phyloP scores from a whole-genome alignment of 345 rosid species.

The Lepidium didymum region DNA sequence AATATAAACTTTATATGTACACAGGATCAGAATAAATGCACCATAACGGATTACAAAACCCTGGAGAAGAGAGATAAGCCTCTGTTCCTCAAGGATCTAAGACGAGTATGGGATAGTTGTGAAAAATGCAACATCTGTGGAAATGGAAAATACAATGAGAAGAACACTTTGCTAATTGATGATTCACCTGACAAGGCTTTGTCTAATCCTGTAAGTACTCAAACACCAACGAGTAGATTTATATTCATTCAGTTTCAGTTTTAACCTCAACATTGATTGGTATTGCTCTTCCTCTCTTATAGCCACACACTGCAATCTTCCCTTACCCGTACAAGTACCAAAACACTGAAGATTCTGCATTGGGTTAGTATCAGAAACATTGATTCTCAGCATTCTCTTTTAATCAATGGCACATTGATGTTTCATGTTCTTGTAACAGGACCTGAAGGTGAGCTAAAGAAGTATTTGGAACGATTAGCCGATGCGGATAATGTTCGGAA shows the following conservation, averaged over 20 bases:
- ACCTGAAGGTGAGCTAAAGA: conserved; percentile 65
- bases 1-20: not conserved
- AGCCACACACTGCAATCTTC: conserved; percentile 75
- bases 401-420: not conserved
- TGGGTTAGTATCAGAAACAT: conserved; percentile 51
- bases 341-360: conserved; percentile 41
- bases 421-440: conserved; percentile 36
- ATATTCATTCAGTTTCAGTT: not conserved
- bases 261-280: not conserved
- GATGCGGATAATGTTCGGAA: conserved; percentile 49
- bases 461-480: conserved; percentile 59
- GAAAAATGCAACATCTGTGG: conserved; percentile 47
- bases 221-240: not conserved
- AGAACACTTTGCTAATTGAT: conserved; percentile 73
- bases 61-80: conserved; percentile 52
- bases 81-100: conserved; percentile 70
- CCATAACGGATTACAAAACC: conserved; percentile 41
- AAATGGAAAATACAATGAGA: conserved; percentile 51
- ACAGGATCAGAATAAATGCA: conserved; percentile 61
- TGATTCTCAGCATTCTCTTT: not conserved
- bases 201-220: conserved; percentile 62
- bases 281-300: conserved; percentile 3
- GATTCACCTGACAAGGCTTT: conserved; percentile 89
- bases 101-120: conserved; percentile 50
- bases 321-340: conserved; percentile 50